Evolutionary conservation across 106 monocot species (phyloP), one percentile per base, ranked within the genome.

Genomic region (Posidonia australis): DNA sequence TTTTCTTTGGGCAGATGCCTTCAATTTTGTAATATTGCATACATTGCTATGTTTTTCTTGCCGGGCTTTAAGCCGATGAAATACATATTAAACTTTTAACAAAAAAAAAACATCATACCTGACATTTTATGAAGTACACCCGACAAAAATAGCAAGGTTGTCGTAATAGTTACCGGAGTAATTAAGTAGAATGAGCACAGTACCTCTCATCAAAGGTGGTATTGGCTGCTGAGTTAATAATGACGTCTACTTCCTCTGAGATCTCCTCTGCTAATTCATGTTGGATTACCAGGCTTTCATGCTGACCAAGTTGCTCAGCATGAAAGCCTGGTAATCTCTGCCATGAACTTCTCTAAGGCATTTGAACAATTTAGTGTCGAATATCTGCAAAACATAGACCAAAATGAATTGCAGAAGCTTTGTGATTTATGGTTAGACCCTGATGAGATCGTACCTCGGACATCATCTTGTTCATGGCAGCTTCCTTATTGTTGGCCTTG

Each of bases 151-250:
- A n/a, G n/a, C n/a, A n/a, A n/a, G n/a, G n/a, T n/a, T n/a, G n/a
- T n/a, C n/a, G n/a, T n/a, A n/a, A n/a, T n/a, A n/a, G n/a, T n/a
- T n/a, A n/a, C n/a, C n/a, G n/a, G n/a, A n/a, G n/a, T n/a, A n/a
- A n/a, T n/a, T n/a, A n/a, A n/a, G n/a, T n/a, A n/a, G n/a, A n/a
- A n/a, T n/a, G n/a, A n/a, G n/a, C n/a, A n/a, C n/a, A n/a, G n/a
- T n/a, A 92, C 92, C 92, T 85, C 69, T 92, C 92, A 67, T 92
- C 88, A 44, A 92, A 92, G 63, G 92, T 88, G 44, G 92, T 92
- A 54, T 83, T 92, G 54, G 92, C 92, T 19, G 92, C 92, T 26
- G 92, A 92, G 58, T 92, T 92, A 23, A 92, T 46, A 62, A 92
- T 79, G 32, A 92, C 70, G 77, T 92, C 85, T 11, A 92, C 85